phyloP scores from a whole-genome alignment of 805 yeast genomes.

The Metschnikowia shivogae region DNA sequence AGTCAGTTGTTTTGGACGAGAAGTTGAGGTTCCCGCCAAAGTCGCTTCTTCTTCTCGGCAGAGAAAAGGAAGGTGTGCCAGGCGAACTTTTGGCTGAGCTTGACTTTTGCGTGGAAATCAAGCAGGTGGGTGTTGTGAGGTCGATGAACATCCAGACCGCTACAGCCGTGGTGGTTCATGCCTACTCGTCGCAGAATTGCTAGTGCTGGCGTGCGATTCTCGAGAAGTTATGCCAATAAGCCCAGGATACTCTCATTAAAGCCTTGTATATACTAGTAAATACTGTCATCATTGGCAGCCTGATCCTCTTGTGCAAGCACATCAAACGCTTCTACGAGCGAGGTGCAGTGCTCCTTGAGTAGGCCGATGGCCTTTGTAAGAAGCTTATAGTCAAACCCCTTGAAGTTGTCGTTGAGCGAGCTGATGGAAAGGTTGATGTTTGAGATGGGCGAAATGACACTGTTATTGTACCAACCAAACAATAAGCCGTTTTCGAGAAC shows the following conservation, averaged over 20 bases:
- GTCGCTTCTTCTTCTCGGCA: constrained; percentile 75
- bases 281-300: constrained; percentile 22
- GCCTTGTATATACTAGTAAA: constrained; percentile 8
- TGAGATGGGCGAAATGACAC: constrained; percentile 67
- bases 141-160: constrained; percentile 98
- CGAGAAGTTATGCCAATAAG: no score
- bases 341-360: constrained; percentile 57
- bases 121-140: constrained; percentile 86
- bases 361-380: constrained; percentile 54
- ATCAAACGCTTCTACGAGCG: constrained; percentile 58
- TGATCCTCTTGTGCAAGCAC: constrained; percentile 39
- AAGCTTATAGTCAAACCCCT: constrained; percentile 49
- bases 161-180: constrained; percentile 89
- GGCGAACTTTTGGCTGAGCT: constrained; percentile 77
- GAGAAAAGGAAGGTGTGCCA: constrained; percentile 87
- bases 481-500: constrained; percentile 83
- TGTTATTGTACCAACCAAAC: constrained; percentile 65
- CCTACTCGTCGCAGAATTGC: constrained; percentile 72
- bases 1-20: constrained; percentile 65
- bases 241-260: no score
- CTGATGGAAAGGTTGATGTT: constrained; percentile 59
- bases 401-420: constrained; percentile 41
- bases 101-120: constrained; percentile 85
- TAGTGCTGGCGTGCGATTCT: no score
- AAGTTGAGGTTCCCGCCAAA: constrained; percentile 72